A percentile compares a stretch with the other conserved stretches of the same genome.
phyloP scores from a whole-genome alignment of 2,329 filamentous ascomycete species.

The Ceratocystis smalleyi region DNA sequence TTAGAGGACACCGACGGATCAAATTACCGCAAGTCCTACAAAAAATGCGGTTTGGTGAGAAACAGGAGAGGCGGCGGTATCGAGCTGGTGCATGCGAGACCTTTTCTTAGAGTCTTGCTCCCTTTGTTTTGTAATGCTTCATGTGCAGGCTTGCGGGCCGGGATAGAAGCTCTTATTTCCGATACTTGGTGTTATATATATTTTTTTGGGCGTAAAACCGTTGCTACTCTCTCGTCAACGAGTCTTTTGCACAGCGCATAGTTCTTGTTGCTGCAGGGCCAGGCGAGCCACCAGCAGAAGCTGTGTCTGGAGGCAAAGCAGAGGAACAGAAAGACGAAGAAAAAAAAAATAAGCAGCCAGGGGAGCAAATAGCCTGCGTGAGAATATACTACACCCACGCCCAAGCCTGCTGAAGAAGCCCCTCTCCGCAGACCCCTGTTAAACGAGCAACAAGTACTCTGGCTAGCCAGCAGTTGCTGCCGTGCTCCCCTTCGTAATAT shows the following conservation, averaged over 20 bases:
- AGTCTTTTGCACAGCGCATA: no score
- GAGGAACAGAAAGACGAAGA: no score
- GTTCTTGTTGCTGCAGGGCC: no score
- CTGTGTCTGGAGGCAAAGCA: no score
- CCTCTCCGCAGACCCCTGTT: slow-evolving; percentile 1
- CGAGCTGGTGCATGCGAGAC: neutral
- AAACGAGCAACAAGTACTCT: slow-evolving; percentile 8
- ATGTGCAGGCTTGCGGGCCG: neutral
- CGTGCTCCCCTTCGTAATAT: slow-evolving; percentile 12
- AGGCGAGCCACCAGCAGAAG: no score
- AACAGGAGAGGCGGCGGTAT: neutral
- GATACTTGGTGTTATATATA: no score
- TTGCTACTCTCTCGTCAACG: no score
- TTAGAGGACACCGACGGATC: neutral
- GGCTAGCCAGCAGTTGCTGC: slow-evolving; percentile 6
- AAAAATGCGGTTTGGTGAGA: neutral
- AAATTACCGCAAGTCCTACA: neutral
- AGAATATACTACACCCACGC: neutral
- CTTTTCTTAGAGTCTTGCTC: neutral
- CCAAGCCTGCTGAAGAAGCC: neutral
- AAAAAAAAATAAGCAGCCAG: no score
- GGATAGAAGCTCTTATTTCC: neutral
- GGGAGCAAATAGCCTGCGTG: neutral
- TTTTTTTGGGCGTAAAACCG: no score
- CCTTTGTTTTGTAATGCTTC: neutral